phyloP scores from a whole-genome alignment of 805 yeast species.

The Metschnikowia noctiluminum region DNA sequence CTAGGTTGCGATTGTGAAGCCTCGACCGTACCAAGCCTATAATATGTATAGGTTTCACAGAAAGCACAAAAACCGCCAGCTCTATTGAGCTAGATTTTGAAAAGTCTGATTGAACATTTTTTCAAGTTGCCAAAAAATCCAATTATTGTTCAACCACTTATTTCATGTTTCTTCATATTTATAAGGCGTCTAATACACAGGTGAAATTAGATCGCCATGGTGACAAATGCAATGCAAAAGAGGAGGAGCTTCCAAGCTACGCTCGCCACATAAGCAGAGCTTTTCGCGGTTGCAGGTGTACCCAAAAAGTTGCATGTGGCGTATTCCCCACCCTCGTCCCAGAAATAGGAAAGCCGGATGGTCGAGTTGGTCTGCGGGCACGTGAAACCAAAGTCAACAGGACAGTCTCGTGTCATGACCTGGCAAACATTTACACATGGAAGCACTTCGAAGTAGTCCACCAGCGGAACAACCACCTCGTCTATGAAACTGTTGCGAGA shows the following conservation, averaged over 20 bases:
- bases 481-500: slow-evolving; percentile 64
- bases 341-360: slow-evolving; percentile 41
- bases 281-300: not conserved
- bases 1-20: too few relatives aligned
- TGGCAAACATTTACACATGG: slow-evolving; percentile 86
- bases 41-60: too few relatives aligned
- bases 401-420: slow-evolving; percentile 79
- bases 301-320: slow-evolving; percentile 41
- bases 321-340: slow-evolving; percentile 29
- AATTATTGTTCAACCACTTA: too few relatives aligned
- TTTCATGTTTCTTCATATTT: too few relatives aligned
- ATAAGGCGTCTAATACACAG: not conserved
- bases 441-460: slow-evolving; percentile 68
- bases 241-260: slow-evolving; percentile 9
- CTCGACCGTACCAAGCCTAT: too few relatives aligned
- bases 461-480: slow-evolving; percentile 48
- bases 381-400: slow-evolving; percentile 64
- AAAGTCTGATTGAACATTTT: too few relatives aligned
- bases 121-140: too few relatives aligned
- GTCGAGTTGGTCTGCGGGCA: slow-evolving; percentile 57
- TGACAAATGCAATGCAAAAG: not conserved
- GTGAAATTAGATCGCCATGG: slow-evolving; percentile 1
- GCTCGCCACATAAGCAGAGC: slow-evolving; percentile 4
- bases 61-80: too few relatives aligned
- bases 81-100: too few relatives aligned